Conservation (phyloP, 768 basidiomycete genomes). For the Tephrocybe rancida region DNA sequence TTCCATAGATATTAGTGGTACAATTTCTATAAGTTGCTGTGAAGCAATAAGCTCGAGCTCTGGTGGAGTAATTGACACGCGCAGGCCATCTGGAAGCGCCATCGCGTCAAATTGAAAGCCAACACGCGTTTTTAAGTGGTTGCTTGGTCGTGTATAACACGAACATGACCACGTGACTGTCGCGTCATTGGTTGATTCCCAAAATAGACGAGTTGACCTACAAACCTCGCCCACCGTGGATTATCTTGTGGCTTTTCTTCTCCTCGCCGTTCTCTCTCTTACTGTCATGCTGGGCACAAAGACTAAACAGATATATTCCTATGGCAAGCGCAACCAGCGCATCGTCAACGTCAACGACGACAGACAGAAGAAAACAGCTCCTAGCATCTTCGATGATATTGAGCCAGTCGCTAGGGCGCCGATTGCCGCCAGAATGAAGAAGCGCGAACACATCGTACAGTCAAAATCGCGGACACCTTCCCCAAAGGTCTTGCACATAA, state of each 20-base stretch:
- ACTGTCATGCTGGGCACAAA: conserved; percentile 55
- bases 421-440: conserved; percentile 49
- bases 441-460: conserved; percentile 41
- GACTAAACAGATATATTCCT: conserved; percentile 68
- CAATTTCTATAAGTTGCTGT: conserved; percentile 82
- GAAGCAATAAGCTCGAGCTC: conserved; percentile 90
- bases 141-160: conserved; percentile 7
- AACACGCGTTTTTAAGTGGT: not conserved
- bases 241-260: conserved; percentile 14
- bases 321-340: conserved; percentile 64
- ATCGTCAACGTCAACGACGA: conserved; percentile 52
- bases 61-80: conserved; percentile 74
- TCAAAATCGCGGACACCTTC: conserved; percentile 33
- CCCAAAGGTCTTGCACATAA: conserved; percentile 40
- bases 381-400: conserved; percentile 45
- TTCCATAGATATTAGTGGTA: conserved; percentile 90
- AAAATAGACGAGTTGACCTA: conserved; percentile 17
- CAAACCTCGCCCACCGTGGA: not conserved
- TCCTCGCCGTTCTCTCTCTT: conserved; percentile 14
- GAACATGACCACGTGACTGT: conserved; percentile 28
- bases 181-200: conserved; percentile 25
- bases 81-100: conserved; percentile 77
- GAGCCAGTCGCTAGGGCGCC: conserved; percentile 40
- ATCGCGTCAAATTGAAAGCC: conserved; percentile 37
- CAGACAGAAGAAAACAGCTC: conserved; percentile 24